Conservation (phyloP, 208 protist species). For the Leishmania tarentolae region DNA sequence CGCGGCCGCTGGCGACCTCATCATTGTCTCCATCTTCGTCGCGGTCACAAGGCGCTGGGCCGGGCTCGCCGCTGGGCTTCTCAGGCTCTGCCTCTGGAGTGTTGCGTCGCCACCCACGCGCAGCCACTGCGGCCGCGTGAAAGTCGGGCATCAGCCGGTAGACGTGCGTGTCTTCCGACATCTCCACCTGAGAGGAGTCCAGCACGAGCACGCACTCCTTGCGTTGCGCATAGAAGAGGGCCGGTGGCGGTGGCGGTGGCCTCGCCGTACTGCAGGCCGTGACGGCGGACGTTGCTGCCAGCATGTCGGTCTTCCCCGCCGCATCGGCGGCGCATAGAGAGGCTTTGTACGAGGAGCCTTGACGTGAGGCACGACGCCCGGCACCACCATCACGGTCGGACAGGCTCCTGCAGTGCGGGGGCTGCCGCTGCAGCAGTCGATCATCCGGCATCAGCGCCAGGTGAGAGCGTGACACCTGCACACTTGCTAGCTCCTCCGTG, state of each 20-base stretch:
- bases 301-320: neutral
- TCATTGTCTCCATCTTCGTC: neutral
- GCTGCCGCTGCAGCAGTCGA: slow-evolving; percentile 22
- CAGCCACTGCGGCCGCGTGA: neutral
- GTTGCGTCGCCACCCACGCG: neutral
- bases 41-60: neutral
- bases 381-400: neutral
- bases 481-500: slow-evolving; percentile 46
- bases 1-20: neutral
- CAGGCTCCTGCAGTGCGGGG: neutral
- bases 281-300: neutral
- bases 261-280: neutral
- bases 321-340: neutral
- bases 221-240: slow-evolving; percentile 25
- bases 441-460: slow-evolving; percentile 48
- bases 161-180: slow-evolving; percentile 42
- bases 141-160: slow-evolving; percentile 23
- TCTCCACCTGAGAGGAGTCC: slow-evolving; percentile 56
- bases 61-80: neutral
- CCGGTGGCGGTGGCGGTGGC: slow-evolving; percentile 1
- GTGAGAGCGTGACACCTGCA: slow-evolving; percentile 34
- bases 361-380: neutral
- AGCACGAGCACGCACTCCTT: slow-evolving; percentile 66
- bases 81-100: neutral
- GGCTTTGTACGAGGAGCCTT: neutral